Conservation (phyloP, 2,329 filamentous ascomycete genomes). For the Colletotrichum viniferum region DNA sequence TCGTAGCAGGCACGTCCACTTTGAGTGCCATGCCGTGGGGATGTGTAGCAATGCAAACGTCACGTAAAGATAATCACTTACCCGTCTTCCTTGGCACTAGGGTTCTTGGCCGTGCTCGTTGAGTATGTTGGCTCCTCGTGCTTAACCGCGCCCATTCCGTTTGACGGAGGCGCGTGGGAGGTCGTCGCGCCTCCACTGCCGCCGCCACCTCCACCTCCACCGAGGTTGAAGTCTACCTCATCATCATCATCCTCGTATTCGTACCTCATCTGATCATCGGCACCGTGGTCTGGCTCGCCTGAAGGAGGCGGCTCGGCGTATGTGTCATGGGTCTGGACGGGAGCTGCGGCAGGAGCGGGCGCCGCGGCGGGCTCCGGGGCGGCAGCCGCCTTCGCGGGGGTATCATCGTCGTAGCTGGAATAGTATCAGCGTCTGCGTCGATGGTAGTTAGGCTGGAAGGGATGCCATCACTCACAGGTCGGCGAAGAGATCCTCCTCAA, state of each 20-base stretch:
- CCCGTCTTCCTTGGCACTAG: conserved; percentile 87
- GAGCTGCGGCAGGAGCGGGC: conserved; percentile 26
- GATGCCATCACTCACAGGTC: conserved; percentile 73
- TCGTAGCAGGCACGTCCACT: not conserved
- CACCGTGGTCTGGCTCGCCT: conserved; percentile 41
- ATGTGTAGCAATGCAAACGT: not conserved
- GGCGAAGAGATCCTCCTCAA: conserved; percentile 94
- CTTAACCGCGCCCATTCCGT: conserved; percentile 2
- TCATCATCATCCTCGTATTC: conserved; percentile 58
- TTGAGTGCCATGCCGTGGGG: not conserved
- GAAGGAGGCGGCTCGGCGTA: conserved; percentile 29
- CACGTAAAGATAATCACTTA: conserved; percentile 57
- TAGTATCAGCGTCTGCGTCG: not conserved
- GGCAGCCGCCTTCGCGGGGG: conserved; percentile 43
- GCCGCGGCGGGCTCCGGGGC: conserved; percentile 37
- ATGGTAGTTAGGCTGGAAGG: conserved; percentile 24
- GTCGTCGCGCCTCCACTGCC: not conserved
- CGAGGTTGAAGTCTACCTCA: conserved; percentile 64
- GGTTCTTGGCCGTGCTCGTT: conserved; percentile 47
- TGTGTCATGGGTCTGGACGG: conserved; percentile 31
- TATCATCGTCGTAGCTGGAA: conserved; percentile 69
- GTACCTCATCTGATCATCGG: conserved; percentile 44
- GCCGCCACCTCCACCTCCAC: conserved; percentile 25
- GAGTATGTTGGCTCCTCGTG: conserved; percentile 36
- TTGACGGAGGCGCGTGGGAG: conserved; percentile 8